phyloP scores from a whole-genome alignment of 495 filamentous ascomycete species.

The Tuber borchii region DNA sequence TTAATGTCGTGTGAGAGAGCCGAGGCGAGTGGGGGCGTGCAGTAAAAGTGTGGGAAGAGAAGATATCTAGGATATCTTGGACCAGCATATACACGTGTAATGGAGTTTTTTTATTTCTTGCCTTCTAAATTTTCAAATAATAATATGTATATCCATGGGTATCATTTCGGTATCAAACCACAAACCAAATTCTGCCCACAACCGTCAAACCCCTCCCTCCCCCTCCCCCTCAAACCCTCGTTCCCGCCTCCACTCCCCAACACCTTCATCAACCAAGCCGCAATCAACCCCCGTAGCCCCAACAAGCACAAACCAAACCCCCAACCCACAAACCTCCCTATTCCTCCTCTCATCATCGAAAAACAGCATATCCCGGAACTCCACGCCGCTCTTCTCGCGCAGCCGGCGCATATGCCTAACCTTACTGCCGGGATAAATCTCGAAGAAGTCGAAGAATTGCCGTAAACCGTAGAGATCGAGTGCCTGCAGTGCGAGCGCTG shows the following conservation, averaged over 20 bases:
- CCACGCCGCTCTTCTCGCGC: slow-evolving; percentile 58
- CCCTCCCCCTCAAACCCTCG: slow-evolving; percentile 12
- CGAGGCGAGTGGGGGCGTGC: not conserved
- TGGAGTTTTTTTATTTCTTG: not conserved
- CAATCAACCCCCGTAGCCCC: slow-evolving; percentile 66
- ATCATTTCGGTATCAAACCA: not conserved
- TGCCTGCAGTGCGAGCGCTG: slow-evolving; percentile 73
- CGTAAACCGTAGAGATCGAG: slow-evolving; percentile 63
- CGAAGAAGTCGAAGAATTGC: slow-evolving; percentile 75
- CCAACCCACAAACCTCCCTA: slow-evolving; percentile 66
- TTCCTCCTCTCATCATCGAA: slow-evolving; percentile 93
- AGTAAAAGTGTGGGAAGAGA: not conserved
- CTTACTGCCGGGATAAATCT: slow-evolving; percentile 88
- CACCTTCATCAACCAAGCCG: slow-evolving; percentile 70
- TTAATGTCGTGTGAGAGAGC: not conserved
- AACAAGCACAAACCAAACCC: slow-evolving; percentile 76
- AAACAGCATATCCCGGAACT: slow-evolving; percentile 83
- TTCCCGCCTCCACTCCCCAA: slow-evolving; percentile 72
- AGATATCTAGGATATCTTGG: not conserved
- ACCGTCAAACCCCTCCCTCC: not conserved
- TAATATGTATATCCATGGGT: not conserved
- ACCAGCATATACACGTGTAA: not conserved
- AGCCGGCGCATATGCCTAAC: slow-evolving; percentile 72
- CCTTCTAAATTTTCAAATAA: not conserved
- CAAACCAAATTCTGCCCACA: not conserved